Conservation (phyloP, 2,329 filamentous ascomycete species). For the Cephalotrichum gorgonifer region DNA sequence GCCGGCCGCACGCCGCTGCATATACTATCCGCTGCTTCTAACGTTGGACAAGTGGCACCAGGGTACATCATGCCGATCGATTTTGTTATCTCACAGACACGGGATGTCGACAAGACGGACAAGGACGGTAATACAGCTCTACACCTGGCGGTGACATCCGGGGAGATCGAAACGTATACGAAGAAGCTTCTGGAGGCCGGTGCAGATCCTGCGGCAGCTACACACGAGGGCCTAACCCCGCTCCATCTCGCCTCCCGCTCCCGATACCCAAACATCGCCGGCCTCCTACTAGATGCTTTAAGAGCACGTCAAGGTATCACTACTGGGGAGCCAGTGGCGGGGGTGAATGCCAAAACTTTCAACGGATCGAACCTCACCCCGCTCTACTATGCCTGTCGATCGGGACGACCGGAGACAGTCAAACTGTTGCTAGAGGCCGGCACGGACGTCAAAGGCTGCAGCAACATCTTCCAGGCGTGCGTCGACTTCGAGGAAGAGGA, state of each 20-base stretch:
- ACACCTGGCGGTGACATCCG: slow-evolving; percentile 13
- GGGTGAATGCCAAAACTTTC: not conserved
- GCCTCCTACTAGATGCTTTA: slow-evolving; percentile 13
- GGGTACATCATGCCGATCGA: slow-evolving; percentile 5
- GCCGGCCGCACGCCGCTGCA: slow-evolving; percentile 14
- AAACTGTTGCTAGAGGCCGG: slow-evolving; percentile 15
- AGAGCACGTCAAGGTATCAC: not conserved
- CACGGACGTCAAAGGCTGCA: slow-evolving; percentile 9
- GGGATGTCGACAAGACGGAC: slow-evolving; percentile 5
- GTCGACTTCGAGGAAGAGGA: slow-evolving; percentile 10
- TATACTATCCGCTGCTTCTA: slow-evolving; percentile 7
- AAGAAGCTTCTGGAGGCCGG: slow-evolving; percentile 22
- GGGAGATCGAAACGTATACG: slow-evolving; percentile 11
- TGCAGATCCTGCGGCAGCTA: slow-evolving; percentile 19
- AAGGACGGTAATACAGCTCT: slow-evolving; percentile 13
- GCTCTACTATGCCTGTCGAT: slow-evolving; percentile 14
- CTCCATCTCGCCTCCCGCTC: slow-evolving; percentile 27
- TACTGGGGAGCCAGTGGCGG: not conserved
- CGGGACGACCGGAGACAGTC: slow-evolving; percentile 16
- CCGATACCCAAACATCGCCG: slow-evolving; percentile 22
- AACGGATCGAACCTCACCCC: slow-evolving; percentile 7
- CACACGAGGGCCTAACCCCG: slow-evolving; percentile 22
- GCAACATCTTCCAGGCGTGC: slow-evolving; percentile 10
- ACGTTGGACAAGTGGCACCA: not conserved
- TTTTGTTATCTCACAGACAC: slow-evolving; percentile 9